Conservation (phyloP, 441 rosid species). For the Arabidopsis hybrid region DNA sequence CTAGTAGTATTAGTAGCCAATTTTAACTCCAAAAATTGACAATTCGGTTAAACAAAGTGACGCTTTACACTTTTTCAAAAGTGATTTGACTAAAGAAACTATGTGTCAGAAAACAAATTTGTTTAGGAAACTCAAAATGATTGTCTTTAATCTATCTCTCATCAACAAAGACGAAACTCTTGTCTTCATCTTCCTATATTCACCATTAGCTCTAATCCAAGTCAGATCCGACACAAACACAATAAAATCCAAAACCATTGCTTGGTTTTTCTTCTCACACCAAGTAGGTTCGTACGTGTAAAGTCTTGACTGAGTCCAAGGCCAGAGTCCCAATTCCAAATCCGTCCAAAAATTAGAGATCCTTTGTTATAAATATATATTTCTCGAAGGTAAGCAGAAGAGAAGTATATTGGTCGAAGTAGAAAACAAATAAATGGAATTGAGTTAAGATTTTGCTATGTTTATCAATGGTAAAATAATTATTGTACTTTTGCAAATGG, state of each 20-base stretch:
- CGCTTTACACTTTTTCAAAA: constrained; percentile 20
- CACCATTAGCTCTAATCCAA: constrained; percentile 1
- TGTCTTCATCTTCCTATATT: not conserved
- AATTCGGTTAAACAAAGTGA: constrained; percentile 2
- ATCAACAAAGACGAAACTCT: constrained; percentile 5
- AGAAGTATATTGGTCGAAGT: not conserved
- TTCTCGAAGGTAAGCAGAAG: not conserved
- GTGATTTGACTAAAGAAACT: constrained; percentile 2
- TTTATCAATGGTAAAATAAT: not conserved
- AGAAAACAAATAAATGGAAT: not conserved
- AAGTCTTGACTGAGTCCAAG: not conserved
- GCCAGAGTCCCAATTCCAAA: not conserved
- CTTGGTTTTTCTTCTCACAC: not conserved
- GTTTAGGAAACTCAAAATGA: constrained; percentile 15
- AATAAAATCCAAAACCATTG: not conserved
- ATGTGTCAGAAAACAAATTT: constrained; percentile 3
- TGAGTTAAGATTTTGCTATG: not conserved
- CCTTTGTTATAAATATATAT: not conserved
- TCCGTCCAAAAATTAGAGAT: not conserved
- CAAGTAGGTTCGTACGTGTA: not conserved
- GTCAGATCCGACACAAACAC: constrained; percentile 5
- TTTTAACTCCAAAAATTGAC: constrained; percentile 8
- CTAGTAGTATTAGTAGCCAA: not conserved
- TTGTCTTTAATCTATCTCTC: constrained; percentile 13
- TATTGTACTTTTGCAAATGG: not conserved